These are phyloP conservation scores for Leucosporidium creatinivorum DNA, from an alignment of 768 basidiomycete genomes.

Conservation along the genomic window DNA sequence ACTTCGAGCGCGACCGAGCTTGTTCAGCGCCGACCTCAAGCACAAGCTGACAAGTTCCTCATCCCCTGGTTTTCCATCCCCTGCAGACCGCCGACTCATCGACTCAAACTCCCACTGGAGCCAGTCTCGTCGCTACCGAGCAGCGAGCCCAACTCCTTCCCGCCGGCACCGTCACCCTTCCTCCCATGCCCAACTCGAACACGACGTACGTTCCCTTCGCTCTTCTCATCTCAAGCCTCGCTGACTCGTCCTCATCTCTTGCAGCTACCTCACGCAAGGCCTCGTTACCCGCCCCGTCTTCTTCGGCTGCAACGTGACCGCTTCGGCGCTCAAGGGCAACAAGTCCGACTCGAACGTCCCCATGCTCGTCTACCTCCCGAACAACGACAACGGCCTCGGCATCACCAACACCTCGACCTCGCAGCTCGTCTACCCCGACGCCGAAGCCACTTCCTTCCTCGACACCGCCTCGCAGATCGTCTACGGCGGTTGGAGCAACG, in stretches of 20 bases:
- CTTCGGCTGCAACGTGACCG: slow-evolving; percentile 62
- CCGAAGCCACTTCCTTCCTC: slow-evolving; percentile 54
- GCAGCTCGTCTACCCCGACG: slow-evolving; percentile 54
- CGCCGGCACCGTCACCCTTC: background rate
- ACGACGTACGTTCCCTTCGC: too few relatives aligned
- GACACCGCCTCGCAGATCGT: slow-evolving; percentile 53
- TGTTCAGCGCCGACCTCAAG: too few relatives aligned
- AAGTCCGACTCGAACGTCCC: too few relatives aligned
- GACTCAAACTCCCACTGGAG: background rate
- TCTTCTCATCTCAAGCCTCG: too few relatives aligned
- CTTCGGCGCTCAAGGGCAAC: slow-evolving; percentile 30
- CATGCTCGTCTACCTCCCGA: slow-evolving; percentile 57
- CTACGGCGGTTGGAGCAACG: slow-evolving; percentile 44
- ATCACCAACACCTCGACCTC: slow-evolving; percentile 58
- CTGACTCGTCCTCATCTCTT: slow-evolving; percentile 3
- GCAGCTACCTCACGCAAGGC: slow-evolving; percentile 53
- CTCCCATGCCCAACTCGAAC: slow-evolving; percentile 16
- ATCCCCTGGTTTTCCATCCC: too few relatives aligned
- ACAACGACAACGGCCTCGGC: slow-evolving; percentile 48
- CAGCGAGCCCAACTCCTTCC: slow-evolving; percentile 43
- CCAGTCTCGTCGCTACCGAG: slow-evolving; percentile 46
- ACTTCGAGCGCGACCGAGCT: too few relatives aligned
- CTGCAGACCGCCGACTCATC: slow-evolving; percentile 12
- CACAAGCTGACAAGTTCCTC: too few relatives aligned
- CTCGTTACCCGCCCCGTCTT: slow-evolving; percentile 63